Percentiles rank a stretch among this genome's conserved stretches.
Evolutionary conservation across 345 rosid genomes (phyloP).

Genomic region (Dipteronia dyeriana): DNA sequence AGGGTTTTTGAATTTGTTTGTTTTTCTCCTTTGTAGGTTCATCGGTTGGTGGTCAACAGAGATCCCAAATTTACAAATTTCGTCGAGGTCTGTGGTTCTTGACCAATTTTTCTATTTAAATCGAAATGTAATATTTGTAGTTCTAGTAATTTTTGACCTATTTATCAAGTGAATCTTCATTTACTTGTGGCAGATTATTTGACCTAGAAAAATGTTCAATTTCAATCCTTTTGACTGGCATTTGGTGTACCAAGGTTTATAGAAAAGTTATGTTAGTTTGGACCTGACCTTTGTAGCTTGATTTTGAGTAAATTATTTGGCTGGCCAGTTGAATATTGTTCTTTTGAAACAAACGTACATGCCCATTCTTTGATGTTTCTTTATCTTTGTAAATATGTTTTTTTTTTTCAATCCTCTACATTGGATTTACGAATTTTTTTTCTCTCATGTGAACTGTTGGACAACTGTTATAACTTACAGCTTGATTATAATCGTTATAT

Average conservation of each 20-base stretch:
- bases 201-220: not conserved
- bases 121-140: not conserved
- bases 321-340: not conserved
- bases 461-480: not conserved
- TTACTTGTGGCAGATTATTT: not conserved
- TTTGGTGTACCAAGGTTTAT: not conserved
- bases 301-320: not conserved
- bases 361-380: not conserved
- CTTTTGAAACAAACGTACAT: not conserved
- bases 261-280: not conserved
- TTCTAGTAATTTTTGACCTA: not conserved
- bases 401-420: not conserved
- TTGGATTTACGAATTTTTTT: not conserved
- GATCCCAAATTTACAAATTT: constrained; percentile 95
- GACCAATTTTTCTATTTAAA: not conserved
- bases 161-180: too few species aligned
- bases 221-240: not conserved
- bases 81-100: constrained; percentile 69
- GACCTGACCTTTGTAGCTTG: not conserved
- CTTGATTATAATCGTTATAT: not conserved
- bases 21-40: constrained; percentile 53
- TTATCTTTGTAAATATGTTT: not conserved
- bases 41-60: constrained; percentile 92
- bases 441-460: not conserved
- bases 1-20: constrained; percentile 13